Conservation (phyloP, 2,329 filamentous ascomycete species). For the Bisporella sp. region DNA sequence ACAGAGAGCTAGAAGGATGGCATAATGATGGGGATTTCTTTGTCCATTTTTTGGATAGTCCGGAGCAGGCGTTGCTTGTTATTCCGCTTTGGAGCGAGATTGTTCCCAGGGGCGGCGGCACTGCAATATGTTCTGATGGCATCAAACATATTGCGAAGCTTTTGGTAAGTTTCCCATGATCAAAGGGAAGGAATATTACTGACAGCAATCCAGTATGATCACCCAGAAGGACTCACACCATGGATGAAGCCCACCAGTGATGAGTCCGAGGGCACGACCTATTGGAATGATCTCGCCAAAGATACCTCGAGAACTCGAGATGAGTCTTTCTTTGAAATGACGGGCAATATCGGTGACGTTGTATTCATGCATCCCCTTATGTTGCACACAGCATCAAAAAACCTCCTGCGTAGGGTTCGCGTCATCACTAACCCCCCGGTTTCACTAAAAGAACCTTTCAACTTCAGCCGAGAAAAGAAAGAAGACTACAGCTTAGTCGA, state of each 20-base stretch:
- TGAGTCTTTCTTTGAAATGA: constrained; percentile 42
- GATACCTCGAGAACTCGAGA: constrained; percentile 17
- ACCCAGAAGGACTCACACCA: constrained; percentile 61
- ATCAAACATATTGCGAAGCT: constrained; percentile 51
- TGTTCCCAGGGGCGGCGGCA: constrained; percentile 50
- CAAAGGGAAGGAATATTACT: neutral
- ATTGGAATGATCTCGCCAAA: constrained; percentile 19
- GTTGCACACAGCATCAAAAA: constrained; percentile 45
- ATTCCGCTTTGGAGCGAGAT: constrained; percentile 64
- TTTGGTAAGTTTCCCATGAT: constrained; percentile 28
- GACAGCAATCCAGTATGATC: constrained; percentile 32
- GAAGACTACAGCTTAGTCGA: constrained; percentile 42
- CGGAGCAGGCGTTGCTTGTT: constrained; percentile 61
- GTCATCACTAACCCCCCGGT: constrained; percentile 51
- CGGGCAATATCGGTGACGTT: constrained; percentile 45
- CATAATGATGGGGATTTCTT: constrained; percentile 70
- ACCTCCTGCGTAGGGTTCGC: constrained; percentile 38
- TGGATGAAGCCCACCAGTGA: constrained; percentile 53
- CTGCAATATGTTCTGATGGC: constrained; percentile 54
- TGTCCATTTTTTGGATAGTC: constrained; percentile 63
- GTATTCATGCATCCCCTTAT: constrained; percentile 48
- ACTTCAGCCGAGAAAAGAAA: constrained; percentile 38
- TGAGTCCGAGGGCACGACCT: constrained; percentile 35
- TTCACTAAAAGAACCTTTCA: constrained; percentile 41
- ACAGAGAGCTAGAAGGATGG: constrained; percentile 48